These are phyloP conservation scores for Acanthamoeba quina DNA, from an alignment of 208 protist species.

Conservation along the genomic window DNA sequence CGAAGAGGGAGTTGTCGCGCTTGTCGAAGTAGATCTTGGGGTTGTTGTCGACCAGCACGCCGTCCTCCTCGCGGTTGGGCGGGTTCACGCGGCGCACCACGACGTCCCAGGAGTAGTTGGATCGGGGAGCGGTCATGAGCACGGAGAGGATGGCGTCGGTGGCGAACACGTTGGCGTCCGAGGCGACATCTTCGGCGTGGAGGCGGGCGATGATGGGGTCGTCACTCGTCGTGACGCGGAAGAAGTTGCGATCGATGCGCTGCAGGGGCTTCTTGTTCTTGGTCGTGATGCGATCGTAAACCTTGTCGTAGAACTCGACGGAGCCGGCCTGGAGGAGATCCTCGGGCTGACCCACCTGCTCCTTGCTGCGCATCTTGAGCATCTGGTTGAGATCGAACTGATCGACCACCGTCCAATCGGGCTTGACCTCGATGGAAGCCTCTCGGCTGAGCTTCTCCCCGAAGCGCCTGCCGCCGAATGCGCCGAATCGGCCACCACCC, in stretches of 20 bases:
- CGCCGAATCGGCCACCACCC: slow-evolving; percentile 2
- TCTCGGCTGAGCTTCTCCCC: slow-evolving; percentile 75
- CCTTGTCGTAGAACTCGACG: slow-evolving; percentile 56
- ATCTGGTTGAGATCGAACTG: slow-evolving; percentile 84
- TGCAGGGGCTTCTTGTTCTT: slow-evolving; percentile 70
- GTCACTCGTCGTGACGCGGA: slow-evolving; percentile 60
- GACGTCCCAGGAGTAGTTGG: slow-evolving; percentile 88
- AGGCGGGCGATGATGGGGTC: slow-evolving; percentile 76
- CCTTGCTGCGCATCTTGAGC: slow-evolving; percentile 74
- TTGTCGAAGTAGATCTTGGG: slow-evolving; percentile 78
- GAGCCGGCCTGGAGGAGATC: slow-evolving; percentile 25
- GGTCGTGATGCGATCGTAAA: slow-evolving; percentile 73
- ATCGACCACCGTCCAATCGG: slow-evolving; percentile 83
- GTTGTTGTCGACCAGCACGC: slow-evolving; percentile 87
- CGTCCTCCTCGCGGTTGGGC: slow-evolving; percentile 59
- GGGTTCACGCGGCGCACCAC: slow-evolving; percentile 79
- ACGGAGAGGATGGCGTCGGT: slow-evolving; percentile 86
- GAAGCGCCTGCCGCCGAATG: slow-evolving; percentile 6
- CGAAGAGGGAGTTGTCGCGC: slow-evolving; percentile 72
- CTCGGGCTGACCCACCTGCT: slow-evolving; percentile 43
- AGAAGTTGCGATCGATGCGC: slow-evolving; percentile 24
- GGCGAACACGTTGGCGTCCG: slow-evolving; percentile 84
- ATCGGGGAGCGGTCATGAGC: slow-evolving; percentile 85
- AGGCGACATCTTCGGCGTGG: slow-evolving; percentile 37
- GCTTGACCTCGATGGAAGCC: slow-evolving; percentile 80